Evolutionary conservation across 2,329 filamentous ascomycete species (phyloP), one percentile per base, ranked within the genome.

Genomic region (Eutypella sp.): DNA sequence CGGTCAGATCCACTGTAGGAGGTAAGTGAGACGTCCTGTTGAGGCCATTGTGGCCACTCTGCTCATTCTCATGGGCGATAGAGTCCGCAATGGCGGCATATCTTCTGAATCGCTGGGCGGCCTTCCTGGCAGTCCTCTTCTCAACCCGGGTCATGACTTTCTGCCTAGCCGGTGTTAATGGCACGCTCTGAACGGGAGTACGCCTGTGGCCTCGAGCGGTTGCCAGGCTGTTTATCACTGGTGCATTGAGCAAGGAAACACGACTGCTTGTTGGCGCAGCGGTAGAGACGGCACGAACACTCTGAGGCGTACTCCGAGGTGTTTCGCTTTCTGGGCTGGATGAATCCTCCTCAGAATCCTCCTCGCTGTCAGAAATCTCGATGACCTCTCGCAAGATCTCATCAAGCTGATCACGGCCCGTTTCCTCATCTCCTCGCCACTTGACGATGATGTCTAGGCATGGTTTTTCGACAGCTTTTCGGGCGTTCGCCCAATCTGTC

Each of bases 391-490:
- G 73, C 27, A 85, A 68, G 47, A 85, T 83, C 58, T 85, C 81
- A 47, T 85, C 81, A 15, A 85, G 71, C 60, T 84, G 79, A 55
- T 85, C 81, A 41, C 81, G 77, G 22, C 82, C 82, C 16, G 76
- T 84, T 60, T 85, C 82, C 61, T 85, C 82, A 55, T 85, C 82
- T 45, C 82, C 82, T 67, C 82, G 81, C 82, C 82, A 85, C 76
- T 84, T 84, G 70, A 84, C 76, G 62, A 85, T 76, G 44, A 81
- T 70, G 53, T 84, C 81, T 39, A 85, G 68, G 51, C 82, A 85
- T 13, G 81, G 67, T 25, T 72, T 64, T 55, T 84, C 79, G 38
- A 84, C 80, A 34, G 74, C 73, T 64, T 76, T 82, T 50, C 82
- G 72, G 43, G 81, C 80, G 57, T 79, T 79, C 42, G 70, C 66